Evolutionary conservation across 495 filamentous ascomycete genomes (phyloP), one percentile per base, ranked within the genome.

Genomic region (Saxophila tyrrhenica): DNA sequence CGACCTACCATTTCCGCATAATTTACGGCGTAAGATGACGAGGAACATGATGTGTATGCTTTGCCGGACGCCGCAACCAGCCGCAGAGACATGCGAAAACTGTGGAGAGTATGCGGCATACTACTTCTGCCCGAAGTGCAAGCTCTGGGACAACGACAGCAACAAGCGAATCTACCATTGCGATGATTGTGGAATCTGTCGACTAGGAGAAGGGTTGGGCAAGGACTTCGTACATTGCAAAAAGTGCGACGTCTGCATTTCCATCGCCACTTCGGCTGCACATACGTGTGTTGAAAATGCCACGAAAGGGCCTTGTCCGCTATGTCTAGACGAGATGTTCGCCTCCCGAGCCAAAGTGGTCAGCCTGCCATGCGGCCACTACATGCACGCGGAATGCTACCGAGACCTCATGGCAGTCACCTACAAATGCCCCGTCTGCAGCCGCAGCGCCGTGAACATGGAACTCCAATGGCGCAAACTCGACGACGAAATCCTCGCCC

Each of bases 201-300:
- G 92, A 52, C 82, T 91, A 44, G 92, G 92, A 9, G 80, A 86
- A 67, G 92, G 92, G 7, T 70, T 99, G 45, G 94, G 94, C 1
- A 96, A 95, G 67, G 94, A 97, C 63, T 97, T 89, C 64, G 86
- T 89, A 65, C 92, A 99, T 67, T 99, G 92, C 84, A 94, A 94
- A 41, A 53, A 54, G 44, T 61, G 69, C 62, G 62, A 82, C 59
- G 86, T 94, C 35, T 99, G 92, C 70, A 86, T 97, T 69, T 81
- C 86, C 8, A 94, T 95, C 63, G 75, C 81, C 1, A 83, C 84
- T 47, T 80, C 83, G 57, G 77, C 78, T 20, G 83, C 79, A n/a
- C 92, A 99, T 71, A 86, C 85, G 58, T 99, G 92, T 65, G 88
- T 97, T 58, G 94, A 97, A 69, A 78, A 89, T 22, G 88, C 89